Base-by-base conservation (phyloP, 2,329 filamentous ascomycete species). In the Paraphoma chrysanthemicola region DNA sequence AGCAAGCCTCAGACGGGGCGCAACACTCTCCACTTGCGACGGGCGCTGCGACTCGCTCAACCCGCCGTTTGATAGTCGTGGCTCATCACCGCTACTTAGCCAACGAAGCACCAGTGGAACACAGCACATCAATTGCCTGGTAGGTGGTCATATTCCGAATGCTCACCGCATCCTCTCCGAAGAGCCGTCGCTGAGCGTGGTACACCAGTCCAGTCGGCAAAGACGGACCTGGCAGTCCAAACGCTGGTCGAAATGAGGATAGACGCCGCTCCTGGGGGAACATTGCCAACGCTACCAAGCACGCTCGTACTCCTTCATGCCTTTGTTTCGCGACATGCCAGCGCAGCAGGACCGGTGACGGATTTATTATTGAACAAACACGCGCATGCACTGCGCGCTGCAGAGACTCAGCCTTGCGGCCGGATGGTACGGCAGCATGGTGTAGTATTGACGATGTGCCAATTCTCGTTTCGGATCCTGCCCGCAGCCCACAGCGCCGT, bases 251-350 rank as follows among this genome's bases (percentile, higher is more conserved):
- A 54, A 62, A 58, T 60, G 62, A 64, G 54, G 53, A 56, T 57
- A 49, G 53, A 49, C 53, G 51, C 41, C 48, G 36, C 17, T 16
- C 39, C 36, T 41, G 30, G 29, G 30, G 29, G 45, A 41, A 29
- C 39, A 44, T 30, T 12, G 31, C 50, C 46, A 53, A 50, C 41
- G 56, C 56, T 44, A 29, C 45, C 48, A 55, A 54, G 54, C 47
- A 48, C 28, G 48, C 48, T 29, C 36, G 33, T 47, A 53, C 52
- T 53, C n/a, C n/a, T n/a, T 48, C 16, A 23, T 47, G 47, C 54
- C 58, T 57, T 65, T 51, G 57, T 64, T 60, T 56, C 54, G 62
- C 59, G 64, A 43, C 54, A 64, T 54, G 55, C 60, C 56, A 60
- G 46, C 54, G 16, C 52, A 53, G 14, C 51, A 50, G 33, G 33